phyloP scores from a whole-genome alignment of 2,329 filamentous ascomycete species.

The Ophiocordyceps robertsii region DNA sequence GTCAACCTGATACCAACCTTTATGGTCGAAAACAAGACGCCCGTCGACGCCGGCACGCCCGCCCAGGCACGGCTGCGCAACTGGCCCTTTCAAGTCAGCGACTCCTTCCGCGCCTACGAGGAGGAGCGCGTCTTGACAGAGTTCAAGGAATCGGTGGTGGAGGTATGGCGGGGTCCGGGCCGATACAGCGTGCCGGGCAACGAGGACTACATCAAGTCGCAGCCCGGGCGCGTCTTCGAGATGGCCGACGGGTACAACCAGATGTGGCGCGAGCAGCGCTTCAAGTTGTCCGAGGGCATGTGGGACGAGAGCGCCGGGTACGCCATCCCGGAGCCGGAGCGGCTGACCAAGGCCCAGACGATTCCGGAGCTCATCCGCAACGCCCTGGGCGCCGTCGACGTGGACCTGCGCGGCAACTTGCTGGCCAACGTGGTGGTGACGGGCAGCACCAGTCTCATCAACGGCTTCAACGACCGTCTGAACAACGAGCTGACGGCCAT shows the following conservation, averaged over 20 bases:
- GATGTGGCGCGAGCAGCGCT: slow-evolving; percentile 82
- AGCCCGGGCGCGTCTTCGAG: slow-evolving; percentile 81
- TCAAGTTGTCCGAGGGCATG: slow-evolving; percentile 73
- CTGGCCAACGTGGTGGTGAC: slow-evolving; percentile 88
- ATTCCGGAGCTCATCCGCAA: slow-evolving; percentile 72
- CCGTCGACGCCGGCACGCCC: slow-evolving; percentile 75
- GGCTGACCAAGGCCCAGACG: slow-evolving; percentile 59
- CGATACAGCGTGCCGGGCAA: slow-evolving; percentile 53
- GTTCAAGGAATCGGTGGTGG: slow-evolving; percentile 95
- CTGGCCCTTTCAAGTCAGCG: slow-evolving; percentile 47
- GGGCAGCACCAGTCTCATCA: slow-evolving; percentile 73
- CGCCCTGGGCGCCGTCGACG: slow-evolving; percentile 67
- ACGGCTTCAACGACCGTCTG: slow-evolving; percentile 83
- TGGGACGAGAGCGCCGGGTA: slow-evolving; percentile 78
- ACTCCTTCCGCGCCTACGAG: slow-evolving; percentile 69
- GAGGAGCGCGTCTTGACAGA: slow-evolving; percentile 89
- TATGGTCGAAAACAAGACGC: slow-evolving; percentile 73
- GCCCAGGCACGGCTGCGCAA: slow-evolving; percentile 63
- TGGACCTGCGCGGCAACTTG: slow-evolving; percentile 72
- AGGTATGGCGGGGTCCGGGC: slow-evolving; percentile 77
- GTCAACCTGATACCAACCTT: slow-evolving; percentile 73
- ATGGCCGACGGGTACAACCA: slow-evolving; percentile 96
- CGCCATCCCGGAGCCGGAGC: slow-evolving; percentile 26
- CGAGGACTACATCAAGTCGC: slow-evolving; percentile 59
- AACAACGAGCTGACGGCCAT: slow-evolving; percentile 69